A percentile compares a stretch with the other conserved stretches of the same genome.
phyloP scores from a whole-genome alignment of 495 filamentous ascomycete genomes.

The Aspergillus panamensis region DNA sequence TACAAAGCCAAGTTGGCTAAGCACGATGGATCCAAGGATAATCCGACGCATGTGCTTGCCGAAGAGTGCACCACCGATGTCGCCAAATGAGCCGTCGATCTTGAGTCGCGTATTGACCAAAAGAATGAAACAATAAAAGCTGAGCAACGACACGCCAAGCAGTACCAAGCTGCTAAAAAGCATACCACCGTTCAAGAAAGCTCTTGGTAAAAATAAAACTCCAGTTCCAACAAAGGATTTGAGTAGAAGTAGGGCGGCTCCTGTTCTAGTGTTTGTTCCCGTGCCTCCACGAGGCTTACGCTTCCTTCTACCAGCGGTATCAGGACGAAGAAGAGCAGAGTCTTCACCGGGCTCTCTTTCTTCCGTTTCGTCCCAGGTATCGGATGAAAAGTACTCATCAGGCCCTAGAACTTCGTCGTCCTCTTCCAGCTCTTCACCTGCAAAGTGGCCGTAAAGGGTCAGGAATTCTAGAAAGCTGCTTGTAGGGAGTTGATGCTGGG shows the following conservation, averaged over 20 bases:
- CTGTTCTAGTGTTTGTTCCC: slow-evolving; percentile 68
- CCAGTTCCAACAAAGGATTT: slow-evolving; percentile 98
- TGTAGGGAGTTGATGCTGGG: slow-evolving; percentile 68
- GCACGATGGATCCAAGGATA: slow-evolving; percentile 85
- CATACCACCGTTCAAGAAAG: slow-evolving; percentile 95
- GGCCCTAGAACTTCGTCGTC: slow-evolving; percentile 83
- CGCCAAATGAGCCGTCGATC: slow-evolving; percentile 87
- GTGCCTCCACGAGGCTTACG: slow-evolving; percentile 66
- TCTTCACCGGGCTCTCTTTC: slow-evolving; percentile 74
- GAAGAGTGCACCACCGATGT: slow-evolving; percentile 90
- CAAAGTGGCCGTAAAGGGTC: slow-evolving; percentile 93
- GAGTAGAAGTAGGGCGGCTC: slow-evolving; percentile 76
- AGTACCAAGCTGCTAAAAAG: slow-evolving; percentile 91
- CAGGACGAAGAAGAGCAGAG: slow-evolving; percentile 72
- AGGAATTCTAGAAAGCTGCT: slow-evolving; percentile 93
- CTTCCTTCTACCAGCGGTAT: slow-evolving; percentile 56
- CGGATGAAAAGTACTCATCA: slow-evolving; percentile 80
- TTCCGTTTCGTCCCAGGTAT: slow-evolving; percentile 60
- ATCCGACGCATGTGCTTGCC: slow-evolving; percentile 83
- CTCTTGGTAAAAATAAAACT: slow-evolving; percentile 91
- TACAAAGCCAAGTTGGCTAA: slow-evolving; percentile 93
- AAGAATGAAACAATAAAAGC: slow-evolving; percentile 94
- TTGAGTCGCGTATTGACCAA: slow-evolving; percentile 81
- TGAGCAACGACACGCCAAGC: slow-evolving; percentile 74
- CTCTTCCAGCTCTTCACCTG: slow-evolving; percentile 91